Percentiles rank a stretch among this genome's conserved stretches.
Evolutionary conservation across 305 asterid species (phyloP).

Genomic region (Fraxinus sp.): DNA sequence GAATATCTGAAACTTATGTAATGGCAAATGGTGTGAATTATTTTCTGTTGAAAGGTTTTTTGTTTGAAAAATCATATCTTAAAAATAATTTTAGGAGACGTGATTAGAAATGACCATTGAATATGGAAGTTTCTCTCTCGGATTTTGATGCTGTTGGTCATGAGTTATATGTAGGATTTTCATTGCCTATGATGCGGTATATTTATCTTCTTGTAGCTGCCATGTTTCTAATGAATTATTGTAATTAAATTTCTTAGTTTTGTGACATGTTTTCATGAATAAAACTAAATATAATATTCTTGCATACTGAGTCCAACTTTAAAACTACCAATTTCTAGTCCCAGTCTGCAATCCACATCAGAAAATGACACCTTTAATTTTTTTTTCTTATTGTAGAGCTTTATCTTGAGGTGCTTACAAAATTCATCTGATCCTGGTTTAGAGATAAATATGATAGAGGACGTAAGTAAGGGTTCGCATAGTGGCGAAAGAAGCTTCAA

Average conservation of each 20-base stretch:
- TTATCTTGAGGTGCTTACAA: conserved; percentile 27
- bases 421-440: conserved; percentile 32
- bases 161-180: neutral
- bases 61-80: neutral
- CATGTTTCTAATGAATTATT: conserved; percentile 2
- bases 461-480: conserved; percentile 27
- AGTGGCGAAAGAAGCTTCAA: conserved; percentile 36
- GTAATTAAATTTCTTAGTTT: neutral
- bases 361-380: conserved; percentile 17
- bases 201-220: neutral
- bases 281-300: conserved; percentile 1
- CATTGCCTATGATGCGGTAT: neutral
- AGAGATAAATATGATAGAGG: conserved; percentile 30
- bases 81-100: neutral
- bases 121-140: neutral
- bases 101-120: neutral
- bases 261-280: conserved; percentile 8
- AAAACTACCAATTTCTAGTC: neutral
- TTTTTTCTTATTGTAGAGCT: conserved; percentile 22
- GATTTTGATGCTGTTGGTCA: neutral
- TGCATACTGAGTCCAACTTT: conserved; percentile 7
- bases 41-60: neutral
- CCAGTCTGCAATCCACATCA: neutral
- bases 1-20: neutral
- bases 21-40: neutral